Evolutionary conservation across 2,329 filamentous ascomycete species (phyloP).

Genomic region (Hypoxylon sp.): DNA sequence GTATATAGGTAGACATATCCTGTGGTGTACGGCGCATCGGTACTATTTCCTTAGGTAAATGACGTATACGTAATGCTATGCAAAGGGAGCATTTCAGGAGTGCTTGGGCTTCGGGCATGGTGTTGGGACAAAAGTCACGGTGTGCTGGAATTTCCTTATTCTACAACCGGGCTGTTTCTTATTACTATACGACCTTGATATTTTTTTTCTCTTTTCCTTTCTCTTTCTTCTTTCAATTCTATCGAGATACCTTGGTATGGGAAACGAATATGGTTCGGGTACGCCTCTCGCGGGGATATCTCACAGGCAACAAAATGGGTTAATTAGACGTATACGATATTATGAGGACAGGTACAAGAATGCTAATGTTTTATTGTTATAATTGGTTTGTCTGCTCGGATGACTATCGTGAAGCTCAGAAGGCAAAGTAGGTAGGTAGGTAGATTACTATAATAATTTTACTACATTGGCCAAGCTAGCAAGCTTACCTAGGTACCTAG

Average conservation of each 20-base stretch:
- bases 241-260: slow-evolving; percentile 30
- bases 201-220: slow-evolving; percentile 7
- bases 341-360: slow-evolving; percentile 31
- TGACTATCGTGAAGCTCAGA: too few relatives aligned
- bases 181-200: slow-evolving; percentile 11
- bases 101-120: slow-evolving; percentile 19
- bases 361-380: too few relatives aligned
- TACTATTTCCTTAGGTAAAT: slow-evolving; percentile 24
- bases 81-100: slow-evolving; percentile 17
- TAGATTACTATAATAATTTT: too few relatives aligned
- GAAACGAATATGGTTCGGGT: slow-evolving; percentile 20
- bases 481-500: too few relatives aligned
- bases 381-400: too few relatives aligned
- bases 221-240: slow-evolving; percentile 16
- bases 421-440: too few relatives aligned
- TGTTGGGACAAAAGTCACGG: slow-evolving; percentile 32
- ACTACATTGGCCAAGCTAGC: too few relatives aligned
- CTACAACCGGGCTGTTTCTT: slow-evolving; percentile 15
- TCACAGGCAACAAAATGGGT: slow-evolving; percentile 37
- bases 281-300: slow-evolving; percentile 22
- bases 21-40: slow-evolving; percentile 30
- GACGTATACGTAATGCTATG: slow-evolving; percentile 10
- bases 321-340: slow-evolving; percentile 31
- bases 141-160: slow-evolving; percentile 14
- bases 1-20: slow-evolving; percentile 25